These are phyloP conservation scores for Byssochlamys sp. DNA, from an alignment of 2,329 filamentous ascomycete genomes.

Conservation along the genomic window DNA sequence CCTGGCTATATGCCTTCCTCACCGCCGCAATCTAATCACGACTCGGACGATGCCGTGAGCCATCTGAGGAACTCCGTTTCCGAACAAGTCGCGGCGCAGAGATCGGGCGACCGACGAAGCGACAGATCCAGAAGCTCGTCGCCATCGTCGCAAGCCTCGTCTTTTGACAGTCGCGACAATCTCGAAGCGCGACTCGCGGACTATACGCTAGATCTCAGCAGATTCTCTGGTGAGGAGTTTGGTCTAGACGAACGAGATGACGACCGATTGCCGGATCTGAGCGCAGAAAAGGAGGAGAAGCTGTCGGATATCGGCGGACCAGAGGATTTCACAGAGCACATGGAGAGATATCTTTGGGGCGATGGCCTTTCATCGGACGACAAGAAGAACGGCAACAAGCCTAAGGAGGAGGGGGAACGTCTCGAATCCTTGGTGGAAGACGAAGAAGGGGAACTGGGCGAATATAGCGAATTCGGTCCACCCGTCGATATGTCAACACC, in stretches of 20 bases:
- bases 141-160: background rate
- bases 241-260: conserved; percentile 15
- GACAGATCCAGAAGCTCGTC: background rate
- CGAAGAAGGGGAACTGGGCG: conserved; percentile 18
- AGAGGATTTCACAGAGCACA: conserved; percentile 34
- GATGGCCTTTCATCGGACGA: conserved; percentile 12
- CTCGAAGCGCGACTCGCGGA: conserved; percentile 32
- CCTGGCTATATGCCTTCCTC: conserved; percentile 30
- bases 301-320: conserved; percentile 32
- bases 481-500: conserved; percentile 37
- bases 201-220: conserved; percentile 32
- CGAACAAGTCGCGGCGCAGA: background rate
- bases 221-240: conserved; percentile 21
- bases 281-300: conserved; percentile 18
- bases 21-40: conserved; percentile 15
- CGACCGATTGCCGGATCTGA: conserved; percentile 16
- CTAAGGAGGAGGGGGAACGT: background rate
- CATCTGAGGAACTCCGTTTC: background rate
- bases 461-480: conserved; percentile 34
- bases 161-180: conserved; percentile 9
- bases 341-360: conserved; percentile 31
- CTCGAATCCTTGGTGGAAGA: conserved; percentile 1
- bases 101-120: background rate
- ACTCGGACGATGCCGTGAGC: background rate
- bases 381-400: conserved; percentile 8